Conservation (phyloP, 108 stramenopile genomes). For the Phaeodactylum tricornutum region DNA sequence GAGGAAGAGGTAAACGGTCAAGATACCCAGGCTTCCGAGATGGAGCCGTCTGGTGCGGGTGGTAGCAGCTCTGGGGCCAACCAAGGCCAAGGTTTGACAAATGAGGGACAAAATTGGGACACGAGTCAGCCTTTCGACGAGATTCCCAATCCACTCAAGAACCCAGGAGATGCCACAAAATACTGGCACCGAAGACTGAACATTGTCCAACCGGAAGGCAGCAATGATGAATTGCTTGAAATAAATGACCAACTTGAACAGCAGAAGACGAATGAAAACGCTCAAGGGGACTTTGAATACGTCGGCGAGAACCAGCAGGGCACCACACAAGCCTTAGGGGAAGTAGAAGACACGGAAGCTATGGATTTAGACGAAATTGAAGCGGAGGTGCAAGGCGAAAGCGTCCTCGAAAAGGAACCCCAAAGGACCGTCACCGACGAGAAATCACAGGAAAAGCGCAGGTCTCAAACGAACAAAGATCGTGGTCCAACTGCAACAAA, state of each 20-base stretch:
- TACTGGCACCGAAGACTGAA: constrained; percentile 76
- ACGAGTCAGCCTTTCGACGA: constrained; percentile 6
- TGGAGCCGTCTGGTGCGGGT: constrained; percentile 6
- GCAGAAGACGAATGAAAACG: constrained; percentile 5
- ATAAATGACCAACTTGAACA: constrained; percentile 11
- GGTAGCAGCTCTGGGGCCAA: constrained; percentile 10
- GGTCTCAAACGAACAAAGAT: constrained; percentile 12
- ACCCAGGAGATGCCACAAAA: constrained; percentile 70
- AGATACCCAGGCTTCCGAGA: constrained; percentile 25
- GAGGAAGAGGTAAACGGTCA: constrained; percentile 14
- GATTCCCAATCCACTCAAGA: constrained; percentile 80
- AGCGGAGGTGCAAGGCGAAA: constrained; percentile 30
- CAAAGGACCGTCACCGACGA: constrained; percentile 14
- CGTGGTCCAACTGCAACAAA: constrained; percentile 8
- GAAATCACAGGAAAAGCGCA: constrained; percentile 13
- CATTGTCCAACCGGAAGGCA: constrained; percentile 25
- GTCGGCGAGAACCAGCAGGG: constrained; percentile 38
- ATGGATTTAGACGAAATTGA: constrained; percentile 31
- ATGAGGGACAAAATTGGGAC: constrained; percentile 13
- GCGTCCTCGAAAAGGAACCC: constrained; percentile 14
- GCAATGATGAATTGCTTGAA: constrained; percentile 24
- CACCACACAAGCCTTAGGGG: constrained; percentile 73
- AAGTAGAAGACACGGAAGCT: constrained; percentile 30
- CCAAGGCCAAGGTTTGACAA: constrained; percentile 10
- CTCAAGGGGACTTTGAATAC: constrained; percentile 71